These are phyloP conservation scores for Cladosporium cucumerinum DNA, from an alignment of 2,329 filamentous ascomycete genomes.

Conservation along the genomic window DNA sequence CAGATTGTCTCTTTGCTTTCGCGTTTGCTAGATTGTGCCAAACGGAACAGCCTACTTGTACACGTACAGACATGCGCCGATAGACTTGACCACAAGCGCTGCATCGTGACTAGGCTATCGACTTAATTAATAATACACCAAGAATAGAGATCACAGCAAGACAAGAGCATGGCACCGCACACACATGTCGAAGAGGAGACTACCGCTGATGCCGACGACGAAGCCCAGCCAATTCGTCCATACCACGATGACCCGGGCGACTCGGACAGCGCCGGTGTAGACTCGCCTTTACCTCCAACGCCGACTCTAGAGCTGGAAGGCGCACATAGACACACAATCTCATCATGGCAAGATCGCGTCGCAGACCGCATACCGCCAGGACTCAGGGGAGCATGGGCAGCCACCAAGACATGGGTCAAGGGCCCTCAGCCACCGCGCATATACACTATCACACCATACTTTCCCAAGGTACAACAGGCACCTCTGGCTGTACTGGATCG, in stretches of 20 bases:
- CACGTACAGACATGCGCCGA: neutral
- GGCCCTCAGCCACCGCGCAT: slow-evolving; percentile 48
- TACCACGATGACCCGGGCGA: slow-evolving; percentile 34
- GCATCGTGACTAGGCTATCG: neutral
- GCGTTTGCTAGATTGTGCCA: neutral
- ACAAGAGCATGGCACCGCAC: slow-evolving; percentile 12
- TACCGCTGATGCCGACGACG: slow-evolving; percentile 1
- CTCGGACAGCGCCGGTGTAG: slow-evolving; percentile 27
- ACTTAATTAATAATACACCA: neutral
- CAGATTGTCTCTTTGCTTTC: neutral
- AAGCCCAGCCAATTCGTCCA: slow-evolving; percentile 12
- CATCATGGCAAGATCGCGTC: slow-evolving; percentile 27
- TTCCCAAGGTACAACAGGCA: slow-evolving; percentile 64
- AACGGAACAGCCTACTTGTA: neutral
- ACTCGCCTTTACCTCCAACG: slow-evolving; percentile 26
- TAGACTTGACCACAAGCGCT: neutral
- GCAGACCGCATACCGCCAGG: slow-evolving; percentile 27
- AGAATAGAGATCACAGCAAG: neutral
- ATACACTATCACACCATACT: slow-evolving; percentile 51
- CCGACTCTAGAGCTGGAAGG: slow-evolving; percentile 29
- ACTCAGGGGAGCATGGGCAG: slow-evolving; percentile 33
- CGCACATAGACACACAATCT: slow-evolving; percentile 17
- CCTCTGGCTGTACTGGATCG: slow-evolving; percentile 63
- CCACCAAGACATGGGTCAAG: slow-evolving; percentile 45
- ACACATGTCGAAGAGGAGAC: slow-evolving; percentile 6